Evolutionary conservation across 1,284 basidiomycete species (phyloP), one percentile per base, ranked within the genome.

Genomic region (Lentinus polychrous): DNA sequence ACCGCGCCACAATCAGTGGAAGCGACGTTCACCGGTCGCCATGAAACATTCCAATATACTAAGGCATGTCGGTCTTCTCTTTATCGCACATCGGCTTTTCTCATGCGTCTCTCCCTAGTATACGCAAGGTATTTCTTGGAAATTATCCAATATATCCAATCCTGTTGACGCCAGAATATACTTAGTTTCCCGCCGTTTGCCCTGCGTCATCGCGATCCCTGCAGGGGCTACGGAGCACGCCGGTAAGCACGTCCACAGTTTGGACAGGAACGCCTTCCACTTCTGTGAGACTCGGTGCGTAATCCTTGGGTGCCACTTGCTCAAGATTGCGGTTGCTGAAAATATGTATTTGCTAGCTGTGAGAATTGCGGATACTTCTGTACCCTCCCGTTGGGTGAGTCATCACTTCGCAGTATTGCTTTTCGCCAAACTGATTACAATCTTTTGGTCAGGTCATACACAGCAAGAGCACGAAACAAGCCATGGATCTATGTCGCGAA

Each of bases 401-500:
- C n/a, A 4, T 22, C 22, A 1, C 6, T 17, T 3, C 7, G 20
- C 12, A 3, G n/a, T 27, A 12, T 23, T 20, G 15, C 14, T 23
- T 17, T 40, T 3, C 3, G 12, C 14, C 17, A 20, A 7, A 17
- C 37, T 38, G 8, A 38, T 23, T 3, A 3, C 17, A 20, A 20
- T 22, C 8, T 22, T 17, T 36, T 24, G 23, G 0, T 10, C 11
- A 83, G 81, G 76, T 0, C 81, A 83, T 53, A 45, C 74, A 0
- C 81, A 83, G 52, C 67, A 72, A 51, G 74, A 79, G 37, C 81
- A 83, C 46, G 78, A 81, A 32, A 84, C 81, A 0, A 68, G 70
- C 24, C 81, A 83, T 53, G 81, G 81, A 2, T 81, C 78, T 1
- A 83, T 83, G 81, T 74, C 76, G 0, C 66, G 62, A 42, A 74